Base-by-base conservation (phyloP, 2,329 filamentous ascomycete species). In the Aspergillus sp. region DNA sequence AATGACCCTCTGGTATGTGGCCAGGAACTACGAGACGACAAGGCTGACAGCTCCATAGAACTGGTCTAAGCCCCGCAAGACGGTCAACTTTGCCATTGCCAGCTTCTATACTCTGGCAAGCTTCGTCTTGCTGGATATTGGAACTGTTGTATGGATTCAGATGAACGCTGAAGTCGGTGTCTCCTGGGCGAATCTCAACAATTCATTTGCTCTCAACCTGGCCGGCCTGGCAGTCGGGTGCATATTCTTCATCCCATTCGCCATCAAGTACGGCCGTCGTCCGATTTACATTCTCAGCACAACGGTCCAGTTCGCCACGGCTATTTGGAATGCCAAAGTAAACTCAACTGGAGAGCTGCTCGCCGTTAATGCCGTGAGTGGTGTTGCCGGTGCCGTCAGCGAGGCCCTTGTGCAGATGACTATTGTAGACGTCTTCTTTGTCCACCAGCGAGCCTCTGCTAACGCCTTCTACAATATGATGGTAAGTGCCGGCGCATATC, bases 1-100 rank as follows among this genome's bases (percentile, higher is more conserved):
- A 68, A 70, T 55, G 66, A 67, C 35, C 61, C 61, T 4, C 33
- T 63, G 47, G 61, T 63, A 55, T 6, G 43, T n/a, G 43, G 7
- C 33, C 9, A 27, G 21, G 21, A 21, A 25, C 9, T 5, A 14
- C 9, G 9, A 11, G 27, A 11, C 3, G 27, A 31, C 27, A 9
- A 31, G 27, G 11, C 27, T 31, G 9, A 31, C 23, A 55, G 23
- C 8, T 21, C 21, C 0, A 2, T 17, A 49, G 59, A 63, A 63
- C 41, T 63, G 59, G 61, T 33, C 56, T 0, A 57, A 41, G 12
- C 14, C 23, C 11, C 53, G 57, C 6, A 61, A 63, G 31, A 19
- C 35, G 3, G n/a, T 52, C 39, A 52, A 61, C 49, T 58, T 58
- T 40, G 33, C 49, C 1, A 39, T 62, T 21, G 48, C 54, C 23